Base-by-base conservation (phyloP, 768 basidiomycete genomes). In the Cystofilobasidium macerans region DNA sequence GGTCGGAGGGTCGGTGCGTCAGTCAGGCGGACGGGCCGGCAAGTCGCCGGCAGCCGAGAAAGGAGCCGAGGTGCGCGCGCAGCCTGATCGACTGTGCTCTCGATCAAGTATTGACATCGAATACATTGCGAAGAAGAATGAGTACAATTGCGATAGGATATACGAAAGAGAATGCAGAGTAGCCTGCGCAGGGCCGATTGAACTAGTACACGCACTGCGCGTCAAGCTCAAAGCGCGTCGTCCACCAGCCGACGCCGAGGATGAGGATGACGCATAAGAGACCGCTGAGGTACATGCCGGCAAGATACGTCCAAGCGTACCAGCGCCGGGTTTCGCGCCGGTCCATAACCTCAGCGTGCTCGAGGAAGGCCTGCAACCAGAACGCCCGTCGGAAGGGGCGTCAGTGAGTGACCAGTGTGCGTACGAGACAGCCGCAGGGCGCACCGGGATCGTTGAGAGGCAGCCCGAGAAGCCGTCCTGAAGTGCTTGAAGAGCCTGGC, bases 381-480 rank as follows among this genome's bases (percentile, higher is more conserved):
- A 51, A 26, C 7, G 28, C n/a, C 45, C 45, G 14, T 38, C 36
- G 14, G 36, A 7, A 7, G 7, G 7, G 36, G 36, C 36, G 36
- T 14, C 8, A 7, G 36, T 38, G 14, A 14, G n/a, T 9, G 45
- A 47, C 24, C 6, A 47, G 48, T 6, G n/a, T 24, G 24, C 2
- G 5, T 11, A 51, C n/a, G 20, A 5, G 24, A 51, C n/a, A 6
- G 9, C 3, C 6, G 48, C 9, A 18, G 48, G 48, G 28, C 48
- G 48, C 48, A 51, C 48, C 2, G 51, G 51, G 51, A 54, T 54
- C 0, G 95, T 99, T 1, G 87, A 93, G 70, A 98, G 79, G 77
- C 91, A 92, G 14, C 92, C 95, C 73, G 92, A 97, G 73, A 90
- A 95, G 6, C 95, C 95, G 73, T 97, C 90, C 26, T 80, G 78